Conservation (phyloP, 129 eudicot species). For the Apium graveolens region DNA sequence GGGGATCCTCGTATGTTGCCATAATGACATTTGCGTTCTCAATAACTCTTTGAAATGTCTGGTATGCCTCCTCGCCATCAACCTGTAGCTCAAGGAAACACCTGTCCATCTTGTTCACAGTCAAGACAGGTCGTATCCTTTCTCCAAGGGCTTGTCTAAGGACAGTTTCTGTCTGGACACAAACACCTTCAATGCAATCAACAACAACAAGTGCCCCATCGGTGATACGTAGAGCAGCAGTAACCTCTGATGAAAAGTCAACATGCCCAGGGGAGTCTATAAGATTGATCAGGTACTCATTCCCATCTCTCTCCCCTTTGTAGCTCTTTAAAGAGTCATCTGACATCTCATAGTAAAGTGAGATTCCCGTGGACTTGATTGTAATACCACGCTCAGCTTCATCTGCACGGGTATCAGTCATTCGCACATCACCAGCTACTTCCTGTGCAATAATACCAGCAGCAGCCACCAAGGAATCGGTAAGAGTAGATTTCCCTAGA, state of each 20-base stretch:
- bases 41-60: constrained; percentile 50
- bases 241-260: constrained; percentile 54
- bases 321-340: constrained; percentile 37
- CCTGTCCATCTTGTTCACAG: constrained; percentile 67
- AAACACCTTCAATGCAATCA: constrained; percentile 65
- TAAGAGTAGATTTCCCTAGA: constrained; percentile 50
- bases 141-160: constrained; percentile 70
- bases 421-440: constrained; percentile 61
- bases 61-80: constrained; percentile 66
- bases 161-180: constrained; percentile 63
- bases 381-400: constrained; percentile 69
- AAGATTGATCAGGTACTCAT: constrained; percentile 58
- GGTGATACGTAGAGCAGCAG: constrained; percentile 62
- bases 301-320: constrained; percentile 38
- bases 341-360: constrained; percentile 49
- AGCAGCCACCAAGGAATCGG: constrained; percentile 60
- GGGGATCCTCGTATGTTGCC: constrained; percentile 58
- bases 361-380: constrained; percentile 56
- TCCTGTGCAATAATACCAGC: constrained; percentile 55
- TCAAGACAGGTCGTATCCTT: constrained; percentile 50
- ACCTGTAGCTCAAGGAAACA: constrained; percentile 66
- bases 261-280: constrained; percentile 65
- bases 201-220: constrained; percentile 65
- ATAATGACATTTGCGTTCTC: constrained; percentile 44
- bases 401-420: constrained; percentile 65